Conservation (phyloP, 2,329 filamentous ascomycete genomes). For the Cryphonectria carpinicola region DNA sequence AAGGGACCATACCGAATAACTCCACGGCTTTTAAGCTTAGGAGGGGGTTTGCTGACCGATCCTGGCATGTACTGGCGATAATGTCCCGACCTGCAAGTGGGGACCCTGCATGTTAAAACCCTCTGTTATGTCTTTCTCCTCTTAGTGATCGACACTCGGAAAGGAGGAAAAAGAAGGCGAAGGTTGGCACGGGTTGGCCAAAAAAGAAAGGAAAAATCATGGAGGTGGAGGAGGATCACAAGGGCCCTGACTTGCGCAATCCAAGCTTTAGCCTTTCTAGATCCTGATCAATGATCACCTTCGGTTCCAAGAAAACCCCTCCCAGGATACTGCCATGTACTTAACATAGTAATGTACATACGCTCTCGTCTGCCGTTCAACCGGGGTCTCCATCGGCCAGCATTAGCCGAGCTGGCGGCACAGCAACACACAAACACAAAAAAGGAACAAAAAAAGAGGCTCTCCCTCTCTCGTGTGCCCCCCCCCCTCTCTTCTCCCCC, state of each 20-base stretch:
- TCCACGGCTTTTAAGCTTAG: conserved; percentile 3
- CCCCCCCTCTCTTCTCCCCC: too few relatives aligned
- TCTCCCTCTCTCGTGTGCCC: too few relatives aligned
- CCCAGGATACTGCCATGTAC: neutral
- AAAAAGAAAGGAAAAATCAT: neutral
- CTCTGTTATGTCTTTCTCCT: neutral
- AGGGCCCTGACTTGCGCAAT: neutral
- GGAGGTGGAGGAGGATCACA: neutral
- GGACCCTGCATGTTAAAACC: neutral
- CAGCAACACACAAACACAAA: neutral
- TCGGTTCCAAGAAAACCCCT: conserved; percentile 3
- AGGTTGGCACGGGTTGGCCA: neutral
- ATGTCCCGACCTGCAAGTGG: conserved; percentile 3
- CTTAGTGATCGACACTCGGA: conserved; percentile 3
- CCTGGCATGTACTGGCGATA: neutral
- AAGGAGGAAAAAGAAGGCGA: neutral
- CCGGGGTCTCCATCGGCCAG: neutral
- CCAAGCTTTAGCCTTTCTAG: neutral
- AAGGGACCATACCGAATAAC: neutral
- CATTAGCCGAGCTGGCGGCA: neutral
- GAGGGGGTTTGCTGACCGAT: neutral
- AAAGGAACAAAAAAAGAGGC: neutral
- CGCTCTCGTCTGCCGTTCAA: neutral
- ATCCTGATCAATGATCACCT: neutral
- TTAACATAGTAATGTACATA: neutral